Conservation (phyloP, 2,329 filamentous ascomycete species). For the Paradendryphiella salina region DNA sequence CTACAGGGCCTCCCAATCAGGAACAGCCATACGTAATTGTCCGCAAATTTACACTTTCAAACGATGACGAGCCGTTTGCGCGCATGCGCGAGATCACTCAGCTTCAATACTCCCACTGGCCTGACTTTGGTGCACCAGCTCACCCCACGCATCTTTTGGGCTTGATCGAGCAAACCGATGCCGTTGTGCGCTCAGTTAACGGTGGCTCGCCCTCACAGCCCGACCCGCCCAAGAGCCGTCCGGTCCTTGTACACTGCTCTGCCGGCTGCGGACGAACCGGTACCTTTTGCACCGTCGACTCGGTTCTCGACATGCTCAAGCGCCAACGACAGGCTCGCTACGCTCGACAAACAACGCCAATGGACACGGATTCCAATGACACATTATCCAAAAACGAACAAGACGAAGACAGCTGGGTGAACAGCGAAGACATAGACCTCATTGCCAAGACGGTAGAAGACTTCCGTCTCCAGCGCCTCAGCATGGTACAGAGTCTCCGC, state of each 20-base stretch:
- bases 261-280: constrained; percentile 95
- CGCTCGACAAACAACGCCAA: constrained; percentile 46
- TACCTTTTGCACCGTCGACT: constrained; percentile 95
- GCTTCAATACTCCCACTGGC: constrained; percentile 94
- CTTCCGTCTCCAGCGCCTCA: constrained; percentile 83
- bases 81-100: constrained; percentile 93
- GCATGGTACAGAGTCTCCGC: constrained; percentile 93
- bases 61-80: constrained; percentile 75
- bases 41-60: constrained; percentile 82
- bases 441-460: constrained; percentile 88
- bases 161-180: constrained; percentile 87
- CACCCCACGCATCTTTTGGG: constrained; percentile 84
- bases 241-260: constrained; percentile 91
- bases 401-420: constrained; percentile 66
- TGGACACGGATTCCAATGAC: constrained; percentile 42
- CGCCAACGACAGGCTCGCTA: constrained; percentile 63
- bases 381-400: constrained; percentile 28
- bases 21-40: constrained; percentile 78
- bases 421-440: constrained; percentile 72
- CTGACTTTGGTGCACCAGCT: constrained; percentile 91
- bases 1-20: constrained; percentile 37
- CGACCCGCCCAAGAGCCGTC: constrained; percentile 57
- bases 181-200: constrained; percentile 59
- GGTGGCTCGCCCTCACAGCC: constrained; percentile 61
- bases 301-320: constrained; percentile 94